Percentiles rank a stretch among this genome's conserved stretches.
phyloP scores from a whole-genome alignment of 345 rosid genomes.

The Zanthoxylum bungeanum region DNA sequence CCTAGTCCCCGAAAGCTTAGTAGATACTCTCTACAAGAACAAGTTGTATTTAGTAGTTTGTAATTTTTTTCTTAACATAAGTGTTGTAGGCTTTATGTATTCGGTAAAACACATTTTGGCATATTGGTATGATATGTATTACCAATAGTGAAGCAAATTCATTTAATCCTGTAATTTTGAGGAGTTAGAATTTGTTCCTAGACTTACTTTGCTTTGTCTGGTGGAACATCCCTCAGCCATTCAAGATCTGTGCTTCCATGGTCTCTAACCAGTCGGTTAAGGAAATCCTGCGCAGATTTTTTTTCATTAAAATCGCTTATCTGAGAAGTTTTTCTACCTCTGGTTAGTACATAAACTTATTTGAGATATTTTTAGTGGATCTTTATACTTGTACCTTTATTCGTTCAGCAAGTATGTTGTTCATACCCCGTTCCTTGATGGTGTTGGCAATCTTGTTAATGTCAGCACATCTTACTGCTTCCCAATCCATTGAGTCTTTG shows the following conservation, averaged over 20 bases:
- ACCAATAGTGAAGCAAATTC: conserved; percentile 21
- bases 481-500: conserved; percentile 88
- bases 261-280: conserved; percentile 59
- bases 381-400: conserved; percentile 56
- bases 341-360: neutral
- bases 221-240: conserved; percentile 96
- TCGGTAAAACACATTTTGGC: conserved; percentile 4
- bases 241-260: conserved; percentile 85
- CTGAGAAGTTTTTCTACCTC: neutral
- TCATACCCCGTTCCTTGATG: conserved; percentile 90
- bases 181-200: conserved; percentile 16
- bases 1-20: conserved; percentile 85
- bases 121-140: neutral
- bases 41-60: conserved; percentile 20
- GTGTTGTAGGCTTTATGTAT: conserved; percentile 23
- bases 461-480: conserved; percentile 65
- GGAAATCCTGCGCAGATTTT: conserved; percentile 67
- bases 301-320: conserved; percentile 16
- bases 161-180: conserved; percentile 19
- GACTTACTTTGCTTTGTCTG: conserved; percentile 86
- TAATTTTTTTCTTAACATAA: neutral
- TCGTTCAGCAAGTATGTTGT: conserved; percentile 79
- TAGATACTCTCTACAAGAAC: conserved; percentile 66
- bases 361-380: neutral
- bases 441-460: conserved; percentile 62